Evolutionary conservation across 2,329 filamentous ascomycete species (phyloP), one percentile per base, ranked within the genome.

Genomic region (Cladosporium sp.): DNA sequence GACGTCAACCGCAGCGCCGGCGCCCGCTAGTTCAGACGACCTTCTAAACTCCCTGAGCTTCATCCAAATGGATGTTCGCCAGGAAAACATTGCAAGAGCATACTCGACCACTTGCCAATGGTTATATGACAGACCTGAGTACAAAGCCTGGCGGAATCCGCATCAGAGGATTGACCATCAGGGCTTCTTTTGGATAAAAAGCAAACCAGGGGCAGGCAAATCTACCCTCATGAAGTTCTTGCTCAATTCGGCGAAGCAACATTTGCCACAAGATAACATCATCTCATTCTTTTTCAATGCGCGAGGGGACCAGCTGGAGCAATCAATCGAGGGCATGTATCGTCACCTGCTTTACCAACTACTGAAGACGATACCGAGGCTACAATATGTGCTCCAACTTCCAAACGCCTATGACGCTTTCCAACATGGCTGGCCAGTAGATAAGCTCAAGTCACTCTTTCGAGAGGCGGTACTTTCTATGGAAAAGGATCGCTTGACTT

Each of bases 271-370:
- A 12, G 48, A 53, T 1, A 37, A 64, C 0, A 55, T 72, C 0
- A 49, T 75, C 1, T 71, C 68, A 0, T 78, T 76, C 57, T 79
- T 77, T 64, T 79, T 78, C 64, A 73, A 77, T 50, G 74, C 74
- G 0, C 60, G 72, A 49, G 75, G 74, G 0, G 61, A 65, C 0
- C 29, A 60, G 3, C 58, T 76, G 11, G 76, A 82, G 40, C 77
- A 67, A 48, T 71, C 75, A 0, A 65, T 68, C 0, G 22, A 62
- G 0, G 79, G 80, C 0, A 69, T 82, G 61, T 80, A 79, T 54
- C 68, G 77, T 2, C 76, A 76, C 0, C 50, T 82, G 0, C 50
- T 82, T 0, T 54, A 65, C 1, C 76, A 82, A 29, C 59, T 81
- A 0, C 59, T 81, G 13, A 17, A n/a, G 3, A n/a, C 13, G 8